Evolutionary conservation across 179 eudicot species (phyloP).

Genomic region (Beta corolliflora): DNA sequence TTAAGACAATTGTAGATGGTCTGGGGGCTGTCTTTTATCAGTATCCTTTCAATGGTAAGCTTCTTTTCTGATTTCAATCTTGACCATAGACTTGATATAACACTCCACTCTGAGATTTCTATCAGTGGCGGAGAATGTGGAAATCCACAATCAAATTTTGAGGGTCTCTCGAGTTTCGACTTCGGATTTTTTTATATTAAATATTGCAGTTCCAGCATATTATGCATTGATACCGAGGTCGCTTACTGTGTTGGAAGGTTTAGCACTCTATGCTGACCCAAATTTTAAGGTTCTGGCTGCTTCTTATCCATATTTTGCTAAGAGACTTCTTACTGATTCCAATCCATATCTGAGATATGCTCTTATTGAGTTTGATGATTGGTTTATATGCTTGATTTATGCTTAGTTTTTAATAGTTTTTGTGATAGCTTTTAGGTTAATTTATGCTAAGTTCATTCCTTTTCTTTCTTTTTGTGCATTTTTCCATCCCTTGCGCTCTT

Average conservation of each 20-base stretch:
- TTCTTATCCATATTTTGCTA: conserved; percentile 98
- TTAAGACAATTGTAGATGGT: conserved; percentile 95
- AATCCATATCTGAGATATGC: conserved; percentile 99
- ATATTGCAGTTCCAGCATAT: conserved; percentile 87
- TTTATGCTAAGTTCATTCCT: too few relatives aligned
- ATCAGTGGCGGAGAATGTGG: neutral
- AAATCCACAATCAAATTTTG: neutral
- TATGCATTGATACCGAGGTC: conserved; percentile 96
- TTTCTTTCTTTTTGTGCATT: too few relatives aligned
- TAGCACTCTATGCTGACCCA: conserved; percentile 96
- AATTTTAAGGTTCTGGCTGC: conserved; percentile 96
- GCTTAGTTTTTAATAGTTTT: too few relatives aligned
- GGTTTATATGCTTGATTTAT: too few relatives aligned
- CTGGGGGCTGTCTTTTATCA: conserved; percentile 92
- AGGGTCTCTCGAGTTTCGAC: conserved; percentile 1
- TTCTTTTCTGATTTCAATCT: conserved; percentile 10
- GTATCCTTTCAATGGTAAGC: conserved; percentile 93
- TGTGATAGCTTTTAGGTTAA: too few relatives aligned
- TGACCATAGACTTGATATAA: neutral
- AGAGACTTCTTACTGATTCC: conserved; percentile 96
- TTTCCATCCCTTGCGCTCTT: too few relatives aligned
- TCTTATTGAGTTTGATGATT: conserved; percentile 92
- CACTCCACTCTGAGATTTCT: conserved; percentile 6
- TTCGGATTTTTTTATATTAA: conserved; percentile 24
- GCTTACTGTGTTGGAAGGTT: conserved; percentile 95